These are phyloP conservation scores for Heterobasidion occidentale DNA, from an alignment of 1,284 basidiomycete species.

Conservation along the genomic window DNA sequence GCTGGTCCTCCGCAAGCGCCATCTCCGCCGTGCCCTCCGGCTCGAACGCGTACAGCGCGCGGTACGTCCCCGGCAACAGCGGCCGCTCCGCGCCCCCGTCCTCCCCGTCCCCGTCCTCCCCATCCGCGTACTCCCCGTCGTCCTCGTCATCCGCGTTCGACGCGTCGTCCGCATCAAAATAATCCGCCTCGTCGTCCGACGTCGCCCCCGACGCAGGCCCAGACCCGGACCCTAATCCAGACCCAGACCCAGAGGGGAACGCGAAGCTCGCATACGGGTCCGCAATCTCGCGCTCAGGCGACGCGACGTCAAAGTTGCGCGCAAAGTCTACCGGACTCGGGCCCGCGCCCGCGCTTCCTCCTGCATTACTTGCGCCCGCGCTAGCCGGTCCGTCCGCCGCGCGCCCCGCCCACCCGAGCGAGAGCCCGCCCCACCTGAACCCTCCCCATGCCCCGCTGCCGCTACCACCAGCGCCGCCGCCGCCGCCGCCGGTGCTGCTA, in stretches of 20 bases:
- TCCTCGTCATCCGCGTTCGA: not conserved
- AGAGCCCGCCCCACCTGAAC: constrained; percentile 31
- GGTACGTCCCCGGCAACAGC: constrained; percentile 58
- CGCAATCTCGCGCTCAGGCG: constrained; percentile 24
- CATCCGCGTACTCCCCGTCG: constrained; percentile 10
- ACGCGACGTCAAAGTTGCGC: constrained; percentile 34
- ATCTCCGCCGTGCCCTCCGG: constrained; percentile 73
- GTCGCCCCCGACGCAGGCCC: not conserved
- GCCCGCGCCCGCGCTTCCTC: too few species aligned
- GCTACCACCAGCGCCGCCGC: constrained; percentile 28
- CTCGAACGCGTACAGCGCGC: constrained; percentile 64
- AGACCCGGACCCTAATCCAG: too few species aligned
- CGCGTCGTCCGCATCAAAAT: constrained; percentile 3
- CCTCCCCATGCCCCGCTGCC: constrained; percentile 29
- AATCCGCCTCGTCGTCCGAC: constrained; percentile 3
- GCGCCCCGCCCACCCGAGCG: constrained; percentile 22
- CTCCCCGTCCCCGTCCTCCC: constrained; percentile 5
- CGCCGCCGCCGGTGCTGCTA: constrained; percentile 33
- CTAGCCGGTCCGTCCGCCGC: not conserved
- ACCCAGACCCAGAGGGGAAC: too few species aligned
- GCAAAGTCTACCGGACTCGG: constrained; percentile 40
- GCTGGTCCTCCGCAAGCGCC: constrained; percentile 62
- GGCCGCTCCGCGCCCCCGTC: constrained; percentile 8
- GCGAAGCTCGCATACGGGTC: constrained; percentile 9
- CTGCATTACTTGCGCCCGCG: constrained; percentile 10